Evolutionary conservation across 106 monocot species (phyloP).

Genomic region (Dioscorea zingiberensis): DNA sequence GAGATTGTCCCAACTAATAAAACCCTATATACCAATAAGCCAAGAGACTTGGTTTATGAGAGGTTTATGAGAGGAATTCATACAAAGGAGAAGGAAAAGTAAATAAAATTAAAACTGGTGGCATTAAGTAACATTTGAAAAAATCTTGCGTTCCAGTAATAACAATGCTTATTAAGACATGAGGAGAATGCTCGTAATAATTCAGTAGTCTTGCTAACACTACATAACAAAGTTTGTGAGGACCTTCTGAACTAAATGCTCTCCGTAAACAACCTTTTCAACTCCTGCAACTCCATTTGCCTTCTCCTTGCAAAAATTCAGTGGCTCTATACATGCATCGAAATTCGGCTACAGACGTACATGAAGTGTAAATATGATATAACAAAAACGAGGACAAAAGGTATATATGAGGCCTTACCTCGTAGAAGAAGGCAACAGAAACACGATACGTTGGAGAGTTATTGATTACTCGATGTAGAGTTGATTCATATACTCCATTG

Average conservation of each 20-base stretch:
- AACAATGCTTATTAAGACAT: no score
- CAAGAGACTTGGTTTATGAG: no score
- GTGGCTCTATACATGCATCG: constrained; percentile 37
- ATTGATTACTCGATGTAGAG: constrained; percentile 79
- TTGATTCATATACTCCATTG: constrained; percentile 78
- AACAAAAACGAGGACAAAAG: neutral
- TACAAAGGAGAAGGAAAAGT: no score
- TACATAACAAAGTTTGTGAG: constrained; percentile 47
- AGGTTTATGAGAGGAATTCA: no score
- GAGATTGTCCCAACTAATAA: no score
- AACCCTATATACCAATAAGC: no score
- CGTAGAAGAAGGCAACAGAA: constrained; percentile 81
- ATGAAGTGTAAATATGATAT: neutral
- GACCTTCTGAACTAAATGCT: constrained; percentile 65
- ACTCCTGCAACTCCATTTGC: constrained; percentile 32
- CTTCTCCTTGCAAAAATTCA: constrained; percentile 41
- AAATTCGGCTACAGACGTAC: constrained; percentile 48
- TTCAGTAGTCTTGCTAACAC: no score
- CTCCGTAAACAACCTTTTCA: constrained; percentile 59
- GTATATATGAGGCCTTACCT: constrained; percentile 26
- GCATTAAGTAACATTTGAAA: no score
- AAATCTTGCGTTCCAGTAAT: no score
- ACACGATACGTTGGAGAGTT: constrained; percentile 70
- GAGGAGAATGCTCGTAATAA: no score
- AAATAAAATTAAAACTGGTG: no score